Conservation (phyloP, 2,329 filamentous ascomycete genomes). For the Fusarium xyrophilum region DNA sequence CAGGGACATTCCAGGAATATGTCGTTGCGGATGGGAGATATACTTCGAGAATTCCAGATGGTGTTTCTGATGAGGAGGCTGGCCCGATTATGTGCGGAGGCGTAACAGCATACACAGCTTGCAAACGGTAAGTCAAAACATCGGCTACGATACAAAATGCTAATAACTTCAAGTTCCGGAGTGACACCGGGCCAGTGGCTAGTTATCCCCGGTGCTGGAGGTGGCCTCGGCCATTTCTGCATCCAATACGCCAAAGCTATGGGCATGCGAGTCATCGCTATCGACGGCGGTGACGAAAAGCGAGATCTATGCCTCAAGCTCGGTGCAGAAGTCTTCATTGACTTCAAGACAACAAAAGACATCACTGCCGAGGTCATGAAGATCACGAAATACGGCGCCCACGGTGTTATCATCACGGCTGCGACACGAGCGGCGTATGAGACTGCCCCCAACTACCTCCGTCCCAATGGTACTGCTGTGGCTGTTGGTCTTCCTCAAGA, state of each 20-base stretch:
- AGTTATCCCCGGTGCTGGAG: conserved; percentile 84
- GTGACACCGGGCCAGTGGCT: conserved; percentile 75
- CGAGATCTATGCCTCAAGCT: conserved; percentile 70
- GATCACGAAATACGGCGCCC: conserved; percentile 77
- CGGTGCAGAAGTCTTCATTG: conserved; percentile 75
- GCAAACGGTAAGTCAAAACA: conserved; percentile 65
- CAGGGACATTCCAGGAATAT: conserved; percentile 91
- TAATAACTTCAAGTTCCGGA: conserved; percentile 53
- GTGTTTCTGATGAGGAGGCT: conserved; percentile 74
- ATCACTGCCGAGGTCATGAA: conserved; percentile 77
- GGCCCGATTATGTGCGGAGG: conserved; percentile 81
- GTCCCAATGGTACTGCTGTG: conserved; percentile 78
- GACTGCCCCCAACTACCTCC: conserved; percentile 83
- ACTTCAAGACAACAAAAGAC: conserved; percentile 77
- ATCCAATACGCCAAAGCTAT: conserved; percentile 88
- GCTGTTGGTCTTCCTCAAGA: conserved; percentile 77
- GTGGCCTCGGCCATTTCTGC: conserved; percentile 76
- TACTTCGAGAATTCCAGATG: conserved; percentile 77
- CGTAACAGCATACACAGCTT: conserved; percentile 82
- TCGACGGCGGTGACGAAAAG: conserved; percentile 84
- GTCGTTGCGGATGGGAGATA: conserved; percentile 82
- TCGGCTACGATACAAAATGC: rapidly evolving
- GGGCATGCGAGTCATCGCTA: conserved; percentile 78
- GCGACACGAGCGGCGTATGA: conserved; percentile 91
- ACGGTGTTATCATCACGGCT: conserved; percentile 84